A percentile compares a stretch with the other conserved stretches of the same genome.
Conservation (phyloP, 345 rosid genomes). For the Moricandia arvensis region DNA sequence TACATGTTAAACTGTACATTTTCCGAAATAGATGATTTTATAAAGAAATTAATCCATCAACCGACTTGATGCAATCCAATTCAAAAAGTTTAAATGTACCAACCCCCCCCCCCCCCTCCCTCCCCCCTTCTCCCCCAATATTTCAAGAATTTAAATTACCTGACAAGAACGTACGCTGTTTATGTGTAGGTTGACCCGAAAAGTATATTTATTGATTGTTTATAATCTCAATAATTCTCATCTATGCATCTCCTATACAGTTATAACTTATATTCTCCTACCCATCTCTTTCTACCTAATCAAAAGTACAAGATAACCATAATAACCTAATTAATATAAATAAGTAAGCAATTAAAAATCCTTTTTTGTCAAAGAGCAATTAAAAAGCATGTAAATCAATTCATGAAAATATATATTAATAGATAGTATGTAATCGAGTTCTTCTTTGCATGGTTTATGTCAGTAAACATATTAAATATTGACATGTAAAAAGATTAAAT, state of each 20-base stretch:
- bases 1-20: not conserved
- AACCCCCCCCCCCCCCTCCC: not conserved
- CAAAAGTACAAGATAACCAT: not conserved
- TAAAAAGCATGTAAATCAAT: not conserved
- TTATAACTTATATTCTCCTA: too few species aligned
- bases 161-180: constrained; percentile 43
- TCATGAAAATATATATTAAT: not conserved
- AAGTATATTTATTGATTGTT: constrained; percentile 17
- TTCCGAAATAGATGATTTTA: not conserved
- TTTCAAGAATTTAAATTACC: constrained; percentile 27
- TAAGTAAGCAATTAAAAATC: not conserved
- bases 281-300: too few species aligned
- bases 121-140: not conserved
- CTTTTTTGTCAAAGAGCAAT: not conserved
- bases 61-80: constrained; percentile 13
- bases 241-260: not conserved
- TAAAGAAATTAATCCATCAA: not conserved
- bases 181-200: constrained; percentile 34
- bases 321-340: not conserved
- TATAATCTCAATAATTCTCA: constrained; percentile 6
- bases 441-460: not conserved
- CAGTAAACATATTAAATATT: not conserved
- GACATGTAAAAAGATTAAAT: not conserved
- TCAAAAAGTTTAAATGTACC: not conserved
- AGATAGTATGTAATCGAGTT: too few species aligned